Evolutionary conservation across 2,329 filamentous ascomycete genomes (phyloP).

Genomic region (Phialophora chinensis): DNA sequence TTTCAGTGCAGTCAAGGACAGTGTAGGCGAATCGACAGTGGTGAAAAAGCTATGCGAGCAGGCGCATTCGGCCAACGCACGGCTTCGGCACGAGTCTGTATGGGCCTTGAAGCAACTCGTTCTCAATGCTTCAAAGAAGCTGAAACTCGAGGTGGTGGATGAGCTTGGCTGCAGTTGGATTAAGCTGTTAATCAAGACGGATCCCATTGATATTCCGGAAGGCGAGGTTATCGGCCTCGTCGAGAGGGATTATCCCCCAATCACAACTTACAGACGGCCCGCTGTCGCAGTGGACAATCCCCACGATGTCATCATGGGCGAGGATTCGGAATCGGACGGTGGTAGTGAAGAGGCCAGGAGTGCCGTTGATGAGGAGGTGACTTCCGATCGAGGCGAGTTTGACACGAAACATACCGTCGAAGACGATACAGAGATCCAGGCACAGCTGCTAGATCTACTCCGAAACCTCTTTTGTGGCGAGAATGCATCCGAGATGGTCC

Average conservation of each 20-base stretch:
- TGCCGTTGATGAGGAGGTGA: constrained; percentile 26
- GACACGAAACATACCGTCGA: constrained; percentile 68
- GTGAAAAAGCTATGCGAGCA: constrained; percentile 81
- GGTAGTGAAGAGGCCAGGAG: constrained; percentile 3
- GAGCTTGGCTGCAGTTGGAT: constrained; percentile 81
- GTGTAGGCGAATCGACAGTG: constrained; percentile 74
- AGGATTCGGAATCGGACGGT: constrained; percentile 38
- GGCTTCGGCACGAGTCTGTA: constrained; percentile 80
- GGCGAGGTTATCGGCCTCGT: constrained; percentile 40
- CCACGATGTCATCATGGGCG: constrained; percentile 41
- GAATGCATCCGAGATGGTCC: constrained; percentile 73
- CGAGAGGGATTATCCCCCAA: constrained; percentile 37
- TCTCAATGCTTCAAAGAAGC: constrained; percentile 69
- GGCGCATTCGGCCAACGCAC: constrained; percentile 79
- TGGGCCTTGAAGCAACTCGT: constrained; percentile 96
- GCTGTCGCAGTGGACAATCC: constrained; percentile 12
- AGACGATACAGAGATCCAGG: constrained; percentile 84
- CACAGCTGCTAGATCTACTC: constrained; percentile 87
- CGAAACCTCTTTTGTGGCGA: constrained; percentile 81
- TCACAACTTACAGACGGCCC: constrained; percentile 10
- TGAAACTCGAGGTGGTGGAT: constrained; percentile 79
- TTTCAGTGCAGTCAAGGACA: constrained; percentile 88
- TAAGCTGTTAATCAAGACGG: constrained; percentile 73
- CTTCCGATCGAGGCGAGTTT: constrained; percentile 67
- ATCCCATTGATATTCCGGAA: constrained; percentile 45